phyloP scores from a whole-genome alignment of 768 basidiomycete genomes.

The Boletus patriciae region DNA sequence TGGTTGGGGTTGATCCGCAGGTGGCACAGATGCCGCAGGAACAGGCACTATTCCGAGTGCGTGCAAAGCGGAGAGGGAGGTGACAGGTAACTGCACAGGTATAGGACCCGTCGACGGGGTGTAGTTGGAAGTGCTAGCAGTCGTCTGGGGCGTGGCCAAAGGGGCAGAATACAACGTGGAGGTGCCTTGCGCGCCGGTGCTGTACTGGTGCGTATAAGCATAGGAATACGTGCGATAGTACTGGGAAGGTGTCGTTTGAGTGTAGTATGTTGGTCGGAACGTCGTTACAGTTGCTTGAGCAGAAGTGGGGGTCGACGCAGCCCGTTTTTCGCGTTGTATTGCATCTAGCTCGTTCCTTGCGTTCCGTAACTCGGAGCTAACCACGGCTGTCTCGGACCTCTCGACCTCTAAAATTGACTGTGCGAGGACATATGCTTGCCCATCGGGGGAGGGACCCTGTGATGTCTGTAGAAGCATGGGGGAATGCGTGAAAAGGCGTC shows the following conservation, averaged over 20 bases:
- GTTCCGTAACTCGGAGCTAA: conserved; percentile 60
- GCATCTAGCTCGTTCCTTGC: conserved; percentile 66
- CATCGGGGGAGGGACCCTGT: conserved; percentile 61
- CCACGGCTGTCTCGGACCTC: conserved; percentile 55
- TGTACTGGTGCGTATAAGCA: conserved; percentile 61
- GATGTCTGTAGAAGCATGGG: conserved; percentile 2
- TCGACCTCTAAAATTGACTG: conserved; percentile 67
- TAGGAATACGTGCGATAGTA: conserved; percentile 70
- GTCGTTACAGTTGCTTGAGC: conserved; percentile 36
- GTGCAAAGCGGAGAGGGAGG: conserved; percentile 56
- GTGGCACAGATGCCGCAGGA: conserved; percentile 51
- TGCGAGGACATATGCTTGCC: conserved; percentile 62
- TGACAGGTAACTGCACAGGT: conserved; percentile 71
- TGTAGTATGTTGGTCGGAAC: conserved; percentile 41
- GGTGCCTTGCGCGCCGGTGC: conserved; percentile 22
- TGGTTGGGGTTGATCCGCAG: conserved; percentile 60
- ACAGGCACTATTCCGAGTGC: conserved; percentile 74
- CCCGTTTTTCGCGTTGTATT: conserved; percentile 67
- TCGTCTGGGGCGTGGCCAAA: conserved; percentile 37
- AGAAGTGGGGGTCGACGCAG: conserved; percentile 28
- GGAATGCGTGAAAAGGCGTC: not conserved
- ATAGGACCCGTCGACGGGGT: conserved; percentile 36
- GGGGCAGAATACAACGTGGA: conserved; percentile 30
- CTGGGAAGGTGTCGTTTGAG: conserved; percentile 43
- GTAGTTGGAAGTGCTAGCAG: conserved; percentile 33